Percentiles rank a stretch among this genome's conserved stretches.
phyloP scores from a whole-genome alignment of 352 stramenopile species.

The Pythium volutum region DNA sequence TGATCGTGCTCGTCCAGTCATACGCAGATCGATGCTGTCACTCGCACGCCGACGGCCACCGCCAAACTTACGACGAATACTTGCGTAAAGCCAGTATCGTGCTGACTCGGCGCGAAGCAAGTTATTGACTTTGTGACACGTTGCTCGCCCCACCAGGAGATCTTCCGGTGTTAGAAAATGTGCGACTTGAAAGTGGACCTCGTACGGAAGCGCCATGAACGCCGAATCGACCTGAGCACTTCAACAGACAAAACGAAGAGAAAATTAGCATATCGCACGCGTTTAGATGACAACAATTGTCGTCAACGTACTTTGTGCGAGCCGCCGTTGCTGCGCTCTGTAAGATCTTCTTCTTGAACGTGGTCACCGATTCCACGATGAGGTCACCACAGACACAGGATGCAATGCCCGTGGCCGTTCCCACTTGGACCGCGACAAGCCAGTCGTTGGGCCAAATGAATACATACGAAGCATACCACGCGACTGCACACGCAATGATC shows the following conservation, averaged over 20 bases:
- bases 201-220: constrained; percentile 74
- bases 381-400: constrained; percentile 70
- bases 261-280: background rate
- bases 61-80: constrained; percentile 65
- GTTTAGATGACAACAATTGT: background rate
- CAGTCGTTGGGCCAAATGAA: constrained; percentile 71
- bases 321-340: constrained; percentile 19
- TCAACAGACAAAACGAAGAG: background rate
- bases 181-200: constrained; percentile 78
- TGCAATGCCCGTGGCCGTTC: constrained; percentile 65
- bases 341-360: constrained; percentile 62
- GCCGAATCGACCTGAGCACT: constrained; percentile 61
- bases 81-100: constrained; percentile 82
- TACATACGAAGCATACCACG: constrained; percentile 62
- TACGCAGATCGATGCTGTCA: constrained; percentile 33
- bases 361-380: constrained; percentile 59
- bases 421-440: constrained; percentile 71
- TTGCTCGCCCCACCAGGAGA: constrained; percentile 63
- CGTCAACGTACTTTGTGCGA: constrained; percentile 22
- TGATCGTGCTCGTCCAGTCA: constrained; percentile 37
- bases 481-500: constrained; percentile 43
- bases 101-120: constrained; percentile 81
- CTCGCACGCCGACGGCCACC: constrained; percentile 24
- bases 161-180: constrained; percentile 76
- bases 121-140: constrained; percentile 80